Base-by-base conservation (phyloP, 768 basidiomycete genomes). In the Kwoniella mangroviensis region DNA sequence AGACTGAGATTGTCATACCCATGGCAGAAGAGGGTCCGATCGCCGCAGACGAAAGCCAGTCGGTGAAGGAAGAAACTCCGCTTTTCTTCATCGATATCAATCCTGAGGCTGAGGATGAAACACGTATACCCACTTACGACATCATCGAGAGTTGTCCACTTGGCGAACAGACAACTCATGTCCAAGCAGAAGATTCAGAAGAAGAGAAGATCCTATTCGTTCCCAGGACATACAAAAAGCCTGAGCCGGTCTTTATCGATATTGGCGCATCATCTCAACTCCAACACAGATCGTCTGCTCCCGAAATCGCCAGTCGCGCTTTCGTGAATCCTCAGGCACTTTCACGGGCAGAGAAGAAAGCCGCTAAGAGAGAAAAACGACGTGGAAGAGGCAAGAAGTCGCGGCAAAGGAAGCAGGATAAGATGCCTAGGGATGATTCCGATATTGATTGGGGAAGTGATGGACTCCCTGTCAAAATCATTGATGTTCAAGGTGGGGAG, bases 401-500 rank as follows among this genome's bases (percentile, higher is more conserved):
- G 4, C 45, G 63, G 45, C 61, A 65, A 61, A 62, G 43, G 19
- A 64, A 54, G 53, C 40, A 59, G 40, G 53, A 63, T 17, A 34
- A 70, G 64, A 71, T 68, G 67, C 58, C 56, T 59, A 71, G 69
- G 34, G 73, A 72, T 11, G 82, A 78, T 65, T 79, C 78, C 5
- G 82, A 83, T 67, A 61, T 83, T 26, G 80, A 83, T 3, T 83
- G 82, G 82, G 82, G 82, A n/a, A 79, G 79, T 56, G 80, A 83
- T 60, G 81, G 79, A 3, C 79, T 80, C 24, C 76, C 80, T 6
- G 43, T 58, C 10, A 56, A 28, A 7, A 55, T 78, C 41, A n/a
- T 74, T 10, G 72, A 41, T 12, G 65, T 73, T 4, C 53, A 68
- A 26, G 69, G 68, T 13, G 67, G 55, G 1, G 73, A 70, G 17